Conservation (phyloP, 495 filamentous ascomycete genomes). For the Trichocladium antarcticum region DNA sequence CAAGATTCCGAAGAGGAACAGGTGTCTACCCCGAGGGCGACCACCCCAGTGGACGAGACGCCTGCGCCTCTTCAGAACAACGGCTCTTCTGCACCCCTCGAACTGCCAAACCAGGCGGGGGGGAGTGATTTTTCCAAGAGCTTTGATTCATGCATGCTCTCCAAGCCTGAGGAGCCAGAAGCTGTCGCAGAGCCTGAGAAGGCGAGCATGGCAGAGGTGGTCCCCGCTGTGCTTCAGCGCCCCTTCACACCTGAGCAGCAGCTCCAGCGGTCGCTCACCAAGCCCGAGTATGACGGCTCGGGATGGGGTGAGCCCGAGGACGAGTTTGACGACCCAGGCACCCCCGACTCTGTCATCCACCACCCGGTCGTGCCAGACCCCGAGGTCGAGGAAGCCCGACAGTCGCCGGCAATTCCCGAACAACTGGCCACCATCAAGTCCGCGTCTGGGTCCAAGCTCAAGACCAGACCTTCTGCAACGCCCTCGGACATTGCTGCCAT, state of each 20-base stretch:
- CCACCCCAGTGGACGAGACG: constrained; percentile 27
- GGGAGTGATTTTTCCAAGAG: constrained; percentile 30
- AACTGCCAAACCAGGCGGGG: constrained; percentile 14
- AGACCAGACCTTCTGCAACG: constrained; percentile 78
- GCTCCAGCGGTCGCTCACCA: constrained; percentile 32
- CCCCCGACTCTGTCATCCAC: constrained; percentile 89
- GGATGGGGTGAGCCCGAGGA: constrained; percentile 45
- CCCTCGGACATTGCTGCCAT: constrained; percentile 76
- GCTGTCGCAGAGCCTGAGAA: constrained; percentile 23
- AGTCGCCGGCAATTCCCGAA: constrained; percentile 62
- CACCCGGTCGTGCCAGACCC: constrained; percentile 47
- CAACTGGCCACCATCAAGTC: constrained; percentile 77
- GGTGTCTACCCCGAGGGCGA: constrained; percentile 39
- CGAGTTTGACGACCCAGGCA: constrained; percentile 55
- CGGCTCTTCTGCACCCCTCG: constrained; percentile 1
- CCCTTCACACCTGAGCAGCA: constrained; percentile 53
- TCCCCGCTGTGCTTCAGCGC: constrained; percentile 43
- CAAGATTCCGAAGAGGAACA: constrained; percentile 15
- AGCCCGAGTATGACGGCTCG: constrained; percentile 45
- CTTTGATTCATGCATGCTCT: constrained; percentile 34
- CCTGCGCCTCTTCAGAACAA: neutral
- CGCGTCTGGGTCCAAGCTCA: constrained; percentile 73
- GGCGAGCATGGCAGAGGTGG: constrained; percentile 40
- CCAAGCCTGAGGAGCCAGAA: constrained; percentile 28
- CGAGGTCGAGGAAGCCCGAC: constrained; percentile 34